Conservation (phyloP, 495 filamentous ascomycete genomes). For the Penicillium cinerascens region DNA sequence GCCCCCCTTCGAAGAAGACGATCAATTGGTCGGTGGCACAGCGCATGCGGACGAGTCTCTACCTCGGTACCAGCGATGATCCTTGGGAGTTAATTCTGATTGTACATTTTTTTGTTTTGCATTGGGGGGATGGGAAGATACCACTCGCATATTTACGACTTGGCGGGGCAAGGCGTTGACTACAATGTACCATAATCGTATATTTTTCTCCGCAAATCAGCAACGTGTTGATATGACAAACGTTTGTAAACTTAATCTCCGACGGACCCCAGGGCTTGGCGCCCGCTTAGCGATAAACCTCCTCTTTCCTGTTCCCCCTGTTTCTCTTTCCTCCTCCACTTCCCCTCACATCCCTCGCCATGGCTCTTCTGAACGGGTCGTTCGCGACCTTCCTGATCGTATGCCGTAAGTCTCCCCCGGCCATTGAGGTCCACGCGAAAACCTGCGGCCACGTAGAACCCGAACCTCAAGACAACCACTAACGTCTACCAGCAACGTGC, state of each 20-base stretch:
- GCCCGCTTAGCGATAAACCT: slow-evolving; percentile 22
- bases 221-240: not conserved
- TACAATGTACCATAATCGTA: slow-evolving; percentile 9
- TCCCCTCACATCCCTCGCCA: slow-evolving; percentile 17
- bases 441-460: slow-evolving; percentile 3
- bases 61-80: slow-evolving; percentile 46
- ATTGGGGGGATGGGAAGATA: slow-evolving; percentile 31
- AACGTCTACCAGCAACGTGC: slow-evolving; percentile 61
- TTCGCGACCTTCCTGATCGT: slow-evolving; percentile 97
- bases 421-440: not conserved
- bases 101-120: slow-evolving; percentile 28
- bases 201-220: not conserved
- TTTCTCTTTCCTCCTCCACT: slow-evolving; percentile 3
- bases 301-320: slow-evolving; percentile 11
- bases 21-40: slow-evolving; percentile 37
- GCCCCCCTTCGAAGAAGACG: slow-evolving; percentile 62
- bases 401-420: slow-evolving; percentile 64
- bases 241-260: slow-evolving; percentile 13
- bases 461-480: slow-evolving; percentile 7
- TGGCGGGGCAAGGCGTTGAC: slow-evolving; percentile 20
- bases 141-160: slow-evolving; percentile 28
- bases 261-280: slow-evolving; percentile 23
- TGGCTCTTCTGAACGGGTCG: slow-evolving; percentile 44
- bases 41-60: slow-evolving; percentile 46
- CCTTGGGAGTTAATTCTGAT: slow-evolving; percentile 11